Evolutionary conservation across 768 basidiomycete genomes (phyloP).

Genomic region (Erythrobasidium yunnanense): DNA sequence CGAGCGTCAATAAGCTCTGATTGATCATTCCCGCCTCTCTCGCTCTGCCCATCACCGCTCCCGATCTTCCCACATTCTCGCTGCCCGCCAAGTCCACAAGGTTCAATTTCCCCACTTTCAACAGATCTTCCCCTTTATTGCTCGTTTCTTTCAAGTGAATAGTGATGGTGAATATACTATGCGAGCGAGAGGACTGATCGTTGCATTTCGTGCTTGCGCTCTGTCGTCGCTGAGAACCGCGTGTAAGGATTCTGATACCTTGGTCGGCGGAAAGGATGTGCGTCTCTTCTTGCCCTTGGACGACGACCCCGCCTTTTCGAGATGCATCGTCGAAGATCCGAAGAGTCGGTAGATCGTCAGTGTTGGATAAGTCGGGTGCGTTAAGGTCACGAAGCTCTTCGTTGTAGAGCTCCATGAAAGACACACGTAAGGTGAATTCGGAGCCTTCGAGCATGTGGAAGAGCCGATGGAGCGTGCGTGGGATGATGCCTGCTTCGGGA

Average conservation of each 20-base stretch:
- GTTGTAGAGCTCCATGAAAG: slow-evolving; percentile 92
- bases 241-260: slow-evolving; percentile 69
- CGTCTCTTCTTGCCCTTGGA: slow-evolving; percentile 87
- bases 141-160: slow-evolving; percentile 73
- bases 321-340: slow-evolving; percentile 87
- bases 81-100: slow-evolving; percentile 95
- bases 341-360: slow-evolving; percentile 45
- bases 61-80: slow-evolving; percentile 90
- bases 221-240: slow-evolving; percentile 81
- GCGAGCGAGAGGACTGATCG: slow-evolving; percentile 78
- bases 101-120: slow-evolving; percentile 90
- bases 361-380: slow-evolving; percentile 44
- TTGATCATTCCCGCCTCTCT: slow-evolving; percentile 99
- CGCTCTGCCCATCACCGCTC: slow-evolving; percentile 87
- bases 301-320: slow-evolving; percentile 70
- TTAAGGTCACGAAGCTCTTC: slow-evolving; percentile 88
- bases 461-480: slow-evolving; percentile 77
- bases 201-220: slow-evolving; percentile 96
- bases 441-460: slow-evolving; percentile 74
- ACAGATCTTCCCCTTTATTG: slow-evolving; percentile 56
- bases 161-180: slow-evolving; percentile 93
- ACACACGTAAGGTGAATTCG: slow-evolving; percentile 87
- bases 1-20: slow-evolving; percentile 89
- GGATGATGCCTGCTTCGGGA: slow-evolving; percentile 85
- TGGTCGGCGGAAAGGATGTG: slow-evolving; percentile 70